These are phyloP conservation scores for Lepidium aucheri DNA, from an alignment of 345 rosid genomes.

Conservation along the genomic window DNA sequence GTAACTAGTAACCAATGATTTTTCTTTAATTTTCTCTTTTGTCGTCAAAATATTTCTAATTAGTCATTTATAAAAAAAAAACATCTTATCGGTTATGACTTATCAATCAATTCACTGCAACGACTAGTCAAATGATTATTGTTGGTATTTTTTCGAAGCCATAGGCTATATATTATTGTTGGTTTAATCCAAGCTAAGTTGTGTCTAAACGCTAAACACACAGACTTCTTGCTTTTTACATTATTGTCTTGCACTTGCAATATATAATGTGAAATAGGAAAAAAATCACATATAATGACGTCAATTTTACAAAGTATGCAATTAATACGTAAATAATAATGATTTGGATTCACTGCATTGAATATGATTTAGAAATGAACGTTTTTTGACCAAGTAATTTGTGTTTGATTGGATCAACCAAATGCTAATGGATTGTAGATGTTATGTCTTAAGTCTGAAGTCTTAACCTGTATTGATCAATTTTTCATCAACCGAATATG, in stretches of 20 bases:
- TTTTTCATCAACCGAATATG: background rate
- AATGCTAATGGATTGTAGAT: no score
- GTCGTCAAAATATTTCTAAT: background rate
- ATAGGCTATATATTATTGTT: background rate
- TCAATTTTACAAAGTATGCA: background rate
- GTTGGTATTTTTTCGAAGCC: background rate
- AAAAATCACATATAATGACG: background rate
- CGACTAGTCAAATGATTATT: conserved; percentile 9
- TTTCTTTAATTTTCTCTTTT: background rate
- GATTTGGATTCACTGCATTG: no score
- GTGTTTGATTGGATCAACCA: no score
- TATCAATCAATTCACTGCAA: background rate
- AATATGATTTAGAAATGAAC: background rate
- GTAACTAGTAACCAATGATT: background rate
- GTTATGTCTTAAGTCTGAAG: no score
- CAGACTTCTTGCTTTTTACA: background rate
- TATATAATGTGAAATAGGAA: no score
- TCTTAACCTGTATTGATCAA: no score
- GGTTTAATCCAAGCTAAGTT: background rate
- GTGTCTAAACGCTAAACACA: background rate
- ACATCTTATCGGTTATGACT: background rate
- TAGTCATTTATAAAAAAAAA: no score
- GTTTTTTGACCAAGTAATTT: background rate
- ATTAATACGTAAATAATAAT: no score
- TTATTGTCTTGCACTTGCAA: background rate